Evolutionary conservation across 2,329 filamentous ascomycete genomes (phyloP), one percentile per base, ranked within the genome.

Genomic region (Thermoascus crustaceus): DNA sequence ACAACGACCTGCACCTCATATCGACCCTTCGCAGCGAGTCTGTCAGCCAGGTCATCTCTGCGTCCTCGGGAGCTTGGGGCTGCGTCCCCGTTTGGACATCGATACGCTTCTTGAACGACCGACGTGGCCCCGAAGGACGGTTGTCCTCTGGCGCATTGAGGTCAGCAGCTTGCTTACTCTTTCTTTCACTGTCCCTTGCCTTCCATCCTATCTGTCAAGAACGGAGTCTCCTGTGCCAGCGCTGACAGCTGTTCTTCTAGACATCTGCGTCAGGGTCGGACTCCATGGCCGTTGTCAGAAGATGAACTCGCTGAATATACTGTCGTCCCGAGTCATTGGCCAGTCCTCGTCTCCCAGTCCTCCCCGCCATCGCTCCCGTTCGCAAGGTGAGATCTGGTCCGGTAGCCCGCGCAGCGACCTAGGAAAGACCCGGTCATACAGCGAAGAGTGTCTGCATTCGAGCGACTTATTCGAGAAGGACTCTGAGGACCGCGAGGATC

Each of bases 301-400:
- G 67, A 95, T 95, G 89, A 95, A 95, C 79, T 94, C 88, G 54
- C 73, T 94, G 71, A 94, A 91, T 69, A 85, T 94, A 62, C 78
- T 95, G 61, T 91, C 86, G 55, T 79, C 85, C 60, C 81, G 83
- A 67, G 84, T 88, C 60, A 75, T 79, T 56, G 74, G 75, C 55
- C 70, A 69, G 56, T 71, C 73, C 45, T 68, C 73, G 46, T 64
- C 64, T 41, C 58, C 71, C 35, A 53, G 48, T 37, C 55, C 49
- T 39, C 55, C 64, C 39, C 70, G 72, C 45, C 70, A 71, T 42
- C 71, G 73, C 49, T 71, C 72, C 43, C 64, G 63, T 43, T 75
- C 72, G 24, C 66, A 73, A 48, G 66, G 66, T 48, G 68, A 71
- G 42, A 55, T 61, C 37, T 52, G 53, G 40, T 52, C 52, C 29